A percentile compares a stretch with the other conserved stretches of the same genome.
phyloP scores from a whole-genome alignment of 352 stramenopile species.

The Phytophthora syringae region DNA sequence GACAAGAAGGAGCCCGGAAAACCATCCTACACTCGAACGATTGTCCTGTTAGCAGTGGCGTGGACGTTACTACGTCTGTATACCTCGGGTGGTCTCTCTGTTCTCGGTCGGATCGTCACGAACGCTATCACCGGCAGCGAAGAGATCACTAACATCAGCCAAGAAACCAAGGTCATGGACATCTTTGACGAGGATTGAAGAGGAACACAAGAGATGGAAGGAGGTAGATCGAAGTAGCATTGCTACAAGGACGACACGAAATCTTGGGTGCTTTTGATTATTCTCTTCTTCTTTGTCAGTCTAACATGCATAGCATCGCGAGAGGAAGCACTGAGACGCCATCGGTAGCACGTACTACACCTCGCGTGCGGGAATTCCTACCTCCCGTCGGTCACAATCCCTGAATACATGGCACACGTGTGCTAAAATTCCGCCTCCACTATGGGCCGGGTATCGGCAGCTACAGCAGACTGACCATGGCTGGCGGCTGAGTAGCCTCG shows the following conservation, averaged over 20 bases:
- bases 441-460: conserved; percentile 36
- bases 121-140: conserved; percentile 15
- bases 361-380: conserved; percentile 13
- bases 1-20: conserved; percentile 21
- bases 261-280: conserved; percentile 41
- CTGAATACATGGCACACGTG: conserved; percentile 25
- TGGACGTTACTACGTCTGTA: conserved; percentile 81
- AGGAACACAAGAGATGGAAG: neutral
- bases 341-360: conserved; percentile 18
- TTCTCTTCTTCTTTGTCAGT: conserved; percentile 42
- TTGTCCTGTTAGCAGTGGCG: conserved; percentile 60
- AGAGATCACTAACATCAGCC: conserved; percentile 7
- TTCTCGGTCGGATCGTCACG: conserved; percentile 25
- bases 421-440: conserved; percentile 52
- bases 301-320: conserved; percentile 44
- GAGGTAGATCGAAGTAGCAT: too few relatives aligned
- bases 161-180: conserved; percentile 37
- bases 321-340: conserved; percentile 31
- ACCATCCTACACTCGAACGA: conserved; percentile 56
- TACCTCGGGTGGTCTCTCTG: conserved; percentile 60
- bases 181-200: conserved; percentile 54
- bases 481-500: conserved; percentile 31
- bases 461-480: conserved; percentile 39
- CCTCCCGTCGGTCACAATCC: conserved; percentile 20
- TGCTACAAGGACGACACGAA: conserved; percentile 19